phyloP scores from a whole-genome alignment of 2,329 filamentous ascomycete species.

The Neoscytalidium dimidiatum region DNA sequence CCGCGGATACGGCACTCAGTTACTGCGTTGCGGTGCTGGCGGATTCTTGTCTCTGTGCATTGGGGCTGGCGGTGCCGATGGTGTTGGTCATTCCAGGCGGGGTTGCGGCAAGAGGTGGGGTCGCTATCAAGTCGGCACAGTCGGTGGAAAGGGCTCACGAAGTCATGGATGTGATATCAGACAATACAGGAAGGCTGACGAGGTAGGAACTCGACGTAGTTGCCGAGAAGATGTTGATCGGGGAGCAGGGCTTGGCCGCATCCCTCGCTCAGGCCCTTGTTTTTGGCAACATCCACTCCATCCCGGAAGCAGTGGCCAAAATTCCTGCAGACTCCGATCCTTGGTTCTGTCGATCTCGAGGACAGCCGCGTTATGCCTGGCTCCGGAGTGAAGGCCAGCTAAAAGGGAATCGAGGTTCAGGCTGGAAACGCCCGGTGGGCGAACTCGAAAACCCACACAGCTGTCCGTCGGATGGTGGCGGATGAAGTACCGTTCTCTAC shows the following conservation, averaged over 20 bases:
- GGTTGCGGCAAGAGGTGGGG: conserved; percentile 63
- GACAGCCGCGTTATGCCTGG: conserved; percentile 45
- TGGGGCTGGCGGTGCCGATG: conserved; percentile 77
- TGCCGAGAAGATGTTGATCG: conserved; percentile 28
- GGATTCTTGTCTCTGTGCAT: conserved; percentile 76
- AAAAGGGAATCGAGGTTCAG: conserved; percentile 33
- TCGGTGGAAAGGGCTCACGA: conserved; percentile 65
- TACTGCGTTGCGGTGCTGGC: conserved; percentile 72
- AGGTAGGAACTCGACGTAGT: not conserved
- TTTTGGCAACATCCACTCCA: conserved; percentile 26
- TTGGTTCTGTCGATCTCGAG: not conserved
- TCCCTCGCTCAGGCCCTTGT: conserved; percentile 37
- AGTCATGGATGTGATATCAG: conserved; percentile 69
- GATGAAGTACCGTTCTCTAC: conserved; percentile 37
- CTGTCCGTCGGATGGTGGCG: not conserved
- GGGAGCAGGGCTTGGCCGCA: not conserved
- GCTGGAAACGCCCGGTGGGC: conserved; percentile 42
- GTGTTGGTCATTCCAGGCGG: conserved; percentile 71
- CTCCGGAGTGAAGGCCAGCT: conserved; percentile 44
- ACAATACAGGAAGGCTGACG: conserved; percentile 80
- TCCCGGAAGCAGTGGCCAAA: not conserved
- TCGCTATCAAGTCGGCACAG: conserved; percentile 71
- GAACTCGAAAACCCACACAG: not conserved
- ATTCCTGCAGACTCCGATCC: not conserved
- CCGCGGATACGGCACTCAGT: conserved; percentile 64